Base-by-base conservation (phyloP, 2,329 filamentous ascomycete species). In the Alternaria sp. region DNA sequence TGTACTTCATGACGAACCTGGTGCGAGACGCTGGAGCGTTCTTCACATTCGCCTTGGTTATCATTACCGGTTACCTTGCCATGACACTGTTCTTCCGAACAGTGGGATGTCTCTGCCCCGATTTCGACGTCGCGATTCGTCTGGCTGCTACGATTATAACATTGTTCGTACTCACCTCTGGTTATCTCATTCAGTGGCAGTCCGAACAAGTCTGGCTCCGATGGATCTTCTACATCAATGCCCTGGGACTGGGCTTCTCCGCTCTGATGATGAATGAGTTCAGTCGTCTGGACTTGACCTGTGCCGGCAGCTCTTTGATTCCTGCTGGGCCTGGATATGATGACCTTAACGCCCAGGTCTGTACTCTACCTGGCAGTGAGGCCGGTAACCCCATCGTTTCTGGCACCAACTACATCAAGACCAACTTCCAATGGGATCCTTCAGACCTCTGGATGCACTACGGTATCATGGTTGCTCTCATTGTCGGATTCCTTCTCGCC, bases 241-340 rank as follows among this genome's bases (percentile, higher is more conserved):
- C 92, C 1, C 84, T 96, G 2, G 92, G 92, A 49, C 85, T 96
- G 3, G 88, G 89, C 0, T 96, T 97, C 75, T 87, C 90, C 11
- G 84, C 89, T 2, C 80, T 97, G 80, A 96, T 97, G 92, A 88
- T 92, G 72, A 97, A 97, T 73, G 94, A 97, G 75, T 97, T 97
- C 72, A 85, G 86, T 37, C 82, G 87, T 11, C 83, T 92, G 45
- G 85, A 89, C 26, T 83, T 97, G 76, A 88, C 86, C 0, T 97
- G 94, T 73, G 87, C 87, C 0, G 83, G 84, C 2, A 84, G 87
- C 47, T 92, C 88, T 0, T 82, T 97, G 5, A 84, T 97, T 20
- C 93, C 93, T 0, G 87, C 84, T 4, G 93, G 93, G 0, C 84
- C 87, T 1, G 87, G 85, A 1, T 96, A 97, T 71, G 83, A 81